phyloP scores from a whole-genome alignment of 768 basidiomycete genomes.

The Termitomyces sp. region DNA sequence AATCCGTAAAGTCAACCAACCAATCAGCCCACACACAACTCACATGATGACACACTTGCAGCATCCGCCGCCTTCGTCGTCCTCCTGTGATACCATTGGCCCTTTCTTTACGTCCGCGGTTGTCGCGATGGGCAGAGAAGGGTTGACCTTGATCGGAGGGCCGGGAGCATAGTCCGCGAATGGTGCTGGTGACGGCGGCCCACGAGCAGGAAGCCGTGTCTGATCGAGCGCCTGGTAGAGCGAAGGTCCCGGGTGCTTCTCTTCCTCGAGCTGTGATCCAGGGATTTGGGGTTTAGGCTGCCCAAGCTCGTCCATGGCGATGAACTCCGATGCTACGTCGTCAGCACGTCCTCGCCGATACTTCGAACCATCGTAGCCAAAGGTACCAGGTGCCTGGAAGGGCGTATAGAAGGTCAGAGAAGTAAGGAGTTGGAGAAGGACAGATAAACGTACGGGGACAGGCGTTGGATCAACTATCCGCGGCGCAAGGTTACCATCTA shows the following conservation, averaged over 20 bases:
- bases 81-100: slow-evolving; percentile 29
- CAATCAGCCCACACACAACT: slow-evolving; percentile 19
- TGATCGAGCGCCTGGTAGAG: slow-evolving; percentile 21
- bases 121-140: slow-evolving; percentile 1
- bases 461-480: slow-evolving; percentile 36
- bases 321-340: slow-evolving; percentile 31
- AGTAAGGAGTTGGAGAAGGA: background rate
- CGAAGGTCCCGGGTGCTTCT: slow-evolving; percentile 18
- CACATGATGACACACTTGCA: slow-evolving; percentile 88
- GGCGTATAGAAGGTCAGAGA: background rate
- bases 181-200: slow-evolving; percentile 54
- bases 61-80: slow-evolving; percentile 54
- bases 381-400: slow-evolving; percentile 74
- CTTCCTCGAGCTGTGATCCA: slow-evolving; percentile 17
- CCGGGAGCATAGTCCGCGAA: slow-evolving; percentile 57
- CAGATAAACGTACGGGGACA: slow-evolving; percentile 54
- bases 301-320: slow-evolving; percentile 70
- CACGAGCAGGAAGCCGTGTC: slow-evolving; percentile 24
- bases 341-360: slow-evolving; percentile 49
- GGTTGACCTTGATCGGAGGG: slow-evolving; percentile 16
- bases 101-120: slow-evolving; percentile 23
- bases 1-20: background rate
- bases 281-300: slow-evolving; percentile 22
- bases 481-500: slow-evolving; percentile 63
- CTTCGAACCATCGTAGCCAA: slow-evolving; percentile 74